A percentile compares a stretch with the other conserved stretches of the same genome.
phyloP scores from a whole-genome alignment of 257 asterid species.

The Jacaranda mimosifolia region DNA sequence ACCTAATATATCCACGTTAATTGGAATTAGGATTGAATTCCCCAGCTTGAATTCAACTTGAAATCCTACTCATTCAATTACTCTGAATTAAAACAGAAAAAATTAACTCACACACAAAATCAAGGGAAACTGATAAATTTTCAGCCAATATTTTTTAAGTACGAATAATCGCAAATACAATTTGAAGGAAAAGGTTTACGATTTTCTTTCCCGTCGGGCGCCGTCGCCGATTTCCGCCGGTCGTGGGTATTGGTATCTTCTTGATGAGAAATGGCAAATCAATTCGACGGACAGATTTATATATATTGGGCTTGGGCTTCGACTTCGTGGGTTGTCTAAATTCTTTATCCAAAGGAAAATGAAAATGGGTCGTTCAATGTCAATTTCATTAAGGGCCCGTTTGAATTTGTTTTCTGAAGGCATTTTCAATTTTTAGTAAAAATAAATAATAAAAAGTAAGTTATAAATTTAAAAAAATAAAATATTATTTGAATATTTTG shows the following conservation, averaged over 20 bases:
- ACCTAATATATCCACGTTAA: too few species aligned
- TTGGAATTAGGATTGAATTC: too few species aligned
- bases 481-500: too few species aligned
- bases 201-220: neutral
- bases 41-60: too few species aligned
- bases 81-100: neutral
- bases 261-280: neutral
- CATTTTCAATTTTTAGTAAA: too few species aligned
- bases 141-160: neutral
- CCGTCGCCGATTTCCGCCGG: constrained; percentile 12
- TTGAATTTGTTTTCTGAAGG: too few species aligned
- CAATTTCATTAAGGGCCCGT: too few species aligned
- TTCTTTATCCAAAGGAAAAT: too few species aligned
- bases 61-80: neutral
- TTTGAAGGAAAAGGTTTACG: neutral
- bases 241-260: neutral
- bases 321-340: neutral
- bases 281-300: neutral
- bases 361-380: too few species aligned
- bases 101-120: neutral
- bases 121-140: neutral
- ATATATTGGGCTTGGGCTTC: neutral
- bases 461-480: too few species aligned
- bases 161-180: neutral
- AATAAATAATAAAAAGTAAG: too few species aligned